These are phyloP conservation scores for Xylariaceae sp. DNA, from an alignment of 2,329 filamentous ascomycete genomes.

Conservation along the genomic window DNA sequence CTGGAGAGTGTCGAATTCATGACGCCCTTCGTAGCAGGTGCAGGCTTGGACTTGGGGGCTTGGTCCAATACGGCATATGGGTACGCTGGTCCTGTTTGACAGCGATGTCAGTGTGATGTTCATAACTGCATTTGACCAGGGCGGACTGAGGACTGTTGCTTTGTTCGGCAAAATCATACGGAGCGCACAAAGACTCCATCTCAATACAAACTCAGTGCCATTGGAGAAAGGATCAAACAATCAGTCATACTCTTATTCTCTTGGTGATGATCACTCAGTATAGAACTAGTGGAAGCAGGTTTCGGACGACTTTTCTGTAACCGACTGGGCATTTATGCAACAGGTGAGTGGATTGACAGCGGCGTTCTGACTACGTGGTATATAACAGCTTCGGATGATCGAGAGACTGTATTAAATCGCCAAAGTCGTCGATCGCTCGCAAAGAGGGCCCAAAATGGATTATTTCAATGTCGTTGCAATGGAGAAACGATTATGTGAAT, in stretches of 20 bases:
- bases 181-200: constrained; percentile 3
- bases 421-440: too few species aligned
- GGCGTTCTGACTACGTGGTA: neutral
- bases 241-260: constrained; percentile 28
- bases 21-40: constrained; percentile 21
- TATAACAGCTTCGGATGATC: neutral
- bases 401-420: too few species aligned
- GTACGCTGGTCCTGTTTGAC: constrained; percentile 19
- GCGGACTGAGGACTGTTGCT: constrained; percentile 13
- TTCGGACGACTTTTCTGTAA: constrained; percentile 27
- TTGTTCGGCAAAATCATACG: constrained; percentile 13
- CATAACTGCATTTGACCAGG: constrained; percentile 4
- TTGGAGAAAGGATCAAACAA: constrained; percentile 6
- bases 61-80: constrained; percentile 22
- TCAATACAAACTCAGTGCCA: neutral
- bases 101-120: constrained; percentile 20
- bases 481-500: too few species aligned
- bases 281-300: constrained; percentile 2
- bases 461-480: too few species aligned
- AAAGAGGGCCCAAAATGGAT: too few species aligned
- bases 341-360: neutral
- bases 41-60: constrained; percentile 18
- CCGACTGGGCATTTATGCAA: constrained; percentile 32
- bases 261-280: constrained; percentile 12
- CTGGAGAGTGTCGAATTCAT: constrained; percentile 23